Evolutionary conservation across 163 green algal genomes (phyloP).

Genomic region (Coccomyxa subellipsoidea): DNA sequence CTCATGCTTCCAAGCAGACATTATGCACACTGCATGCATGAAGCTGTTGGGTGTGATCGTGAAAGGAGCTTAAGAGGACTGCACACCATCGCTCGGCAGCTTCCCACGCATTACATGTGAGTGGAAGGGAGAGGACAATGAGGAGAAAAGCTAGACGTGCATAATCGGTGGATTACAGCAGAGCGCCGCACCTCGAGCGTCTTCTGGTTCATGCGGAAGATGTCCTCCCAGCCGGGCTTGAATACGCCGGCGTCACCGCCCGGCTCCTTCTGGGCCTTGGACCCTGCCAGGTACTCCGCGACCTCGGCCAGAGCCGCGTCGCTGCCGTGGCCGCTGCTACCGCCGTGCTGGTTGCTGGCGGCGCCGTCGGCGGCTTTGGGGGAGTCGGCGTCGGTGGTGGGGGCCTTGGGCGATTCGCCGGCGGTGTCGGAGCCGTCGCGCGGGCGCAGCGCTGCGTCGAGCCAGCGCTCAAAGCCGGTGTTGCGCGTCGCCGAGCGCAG

Average conservation of each 20-base stretch:
- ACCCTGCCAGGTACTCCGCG: slow-evolving; percentile 1
- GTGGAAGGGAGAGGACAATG: no score
- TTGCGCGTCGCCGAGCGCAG: slow-evolving; percentile 82
- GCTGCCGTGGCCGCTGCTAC: not conserved
- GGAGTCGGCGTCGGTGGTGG: not conserved
- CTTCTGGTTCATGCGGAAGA: slow-evolving; percentile 98
- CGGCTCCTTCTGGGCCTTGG: not conserved
- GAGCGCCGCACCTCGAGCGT: slow-evolving; percentile 73
- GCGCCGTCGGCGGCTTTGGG: slow-evolving; percentile 2
- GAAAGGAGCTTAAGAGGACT: no score
- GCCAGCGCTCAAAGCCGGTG: slow-evolving; percentile 94
- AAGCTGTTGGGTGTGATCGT: no score
- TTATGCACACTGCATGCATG: no score
- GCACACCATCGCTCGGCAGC: no score
- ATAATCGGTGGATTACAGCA: no score
- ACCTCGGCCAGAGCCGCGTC: slow-evolving; percentile 14
- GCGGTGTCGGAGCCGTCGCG: not conserved
- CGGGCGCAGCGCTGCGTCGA: slow-evolving; percentile 51
- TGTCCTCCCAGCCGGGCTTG: slow-evolving; percentile 91
- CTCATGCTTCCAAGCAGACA: no score
- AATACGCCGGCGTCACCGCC: slow-evolving; percentile 35
- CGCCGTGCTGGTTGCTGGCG: not conserved
- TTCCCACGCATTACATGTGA: no score
- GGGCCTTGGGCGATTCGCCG: not conserved
- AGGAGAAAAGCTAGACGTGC: no score